Evolutionary conservation across 331 rosid genomes (phyloP).

Genomic region (Spiraea crenata): DNA sequence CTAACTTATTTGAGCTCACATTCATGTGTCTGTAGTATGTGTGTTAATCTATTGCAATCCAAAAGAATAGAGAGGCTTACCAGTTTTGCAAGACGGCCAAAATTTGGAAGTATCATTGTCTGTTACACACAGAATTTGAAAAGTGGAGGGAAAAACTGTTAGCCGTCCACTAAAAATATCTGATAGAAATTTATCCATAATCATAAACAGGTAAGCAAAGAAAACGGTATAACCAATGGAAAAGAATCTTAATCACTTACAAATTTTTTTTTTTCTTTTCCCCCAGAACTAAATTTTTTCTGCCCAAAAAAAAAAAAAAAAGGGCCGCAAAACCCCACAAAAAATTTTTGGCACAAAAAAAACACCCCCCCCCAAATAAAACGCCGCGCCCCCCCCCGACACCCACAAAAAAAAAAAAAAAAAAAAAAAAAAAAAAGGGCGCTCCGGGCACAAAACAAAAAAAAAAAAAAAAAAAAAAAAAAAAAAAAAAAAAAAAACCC

Average conservation of each 20-base stretch:
- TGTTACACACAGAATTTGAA: conserved; percentile 27
- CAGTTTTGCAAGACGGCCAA: conserved; percentile 87
- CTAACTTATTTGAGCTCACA: background rate
- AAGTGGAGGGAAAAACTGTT: conserved; percentile 2
- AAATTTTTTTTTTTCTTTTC: conserved; percentile 82
- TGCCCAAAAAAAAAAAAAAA: conserved; percentile 88
- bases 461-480: conserved; percentile 73
- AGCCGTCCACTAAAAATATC: background rate
- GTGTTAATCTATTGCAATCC: background rate
- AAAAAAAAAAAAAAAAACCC: conserved; percentile 71
- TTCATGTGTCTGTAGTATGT: background rate
- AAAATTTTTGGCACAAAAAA: too few species aligned
- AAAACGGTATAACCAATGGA: background rate
- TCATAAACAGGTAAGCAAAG: background rate
- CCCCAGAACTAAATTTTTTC: conserved; percentile 76
- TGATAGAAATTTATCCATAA: background rate
- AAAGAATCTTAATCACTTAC: conserved; percentile 48
- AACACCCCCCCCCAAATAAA: conserved; percentile 1
- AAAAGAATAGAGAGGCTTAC: conserved; percentile 44
- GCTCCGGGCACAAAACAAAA: too few species aligned
- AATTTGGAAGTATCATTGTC: conserved; percentile 94
- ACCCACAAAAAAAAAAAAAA: background rate
- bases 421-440: too few species aligned
- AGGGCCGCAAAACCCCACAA: conserved; percentile 76
- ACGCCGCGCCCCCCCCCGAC: too few species aligned